Percentiles rank a stretch among this genome's conserved stretches.
phyloP scores from a whole-genome alignment of 169 alveolate genomes.

The Eimeria necatrix region DNA sequence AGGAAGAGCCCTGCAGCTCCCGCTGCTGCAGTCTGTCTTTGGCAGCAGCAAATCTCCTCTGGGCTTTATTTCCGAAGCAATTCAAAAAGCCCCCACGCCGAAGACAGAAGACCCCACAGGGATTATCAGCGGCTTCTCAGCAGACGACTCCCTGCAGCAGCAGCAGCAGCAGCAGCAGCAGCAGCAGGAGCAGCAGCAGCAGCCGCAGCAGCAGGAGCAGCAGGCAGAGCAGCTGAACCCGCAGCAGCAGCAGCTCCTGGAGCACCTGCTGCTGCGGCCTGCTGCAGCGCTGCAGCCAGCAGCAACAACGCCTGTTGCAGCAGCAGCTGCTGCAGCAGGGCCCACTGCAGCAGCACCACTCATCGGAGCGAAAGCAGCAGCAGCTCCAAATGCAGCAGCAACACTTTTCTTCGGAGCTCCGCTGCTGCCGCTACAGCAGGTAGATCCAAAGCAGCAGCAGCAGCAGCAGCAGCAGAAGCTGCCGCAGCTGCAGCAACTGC shows the following conservation, averaged over 20 bases:
- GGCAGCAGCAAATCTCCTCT: conserved; percentile 35
- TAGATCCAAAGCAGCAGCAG: neutral
- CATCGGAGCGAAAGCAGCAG: no score
- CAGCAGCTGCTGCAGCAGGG: neutral
- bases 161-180: neutral
- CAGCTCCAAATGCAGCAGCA: neutral
- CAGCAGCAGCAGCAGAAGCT: no score
- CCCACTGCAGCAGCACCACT: no score
- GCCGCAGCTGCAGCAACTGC: neutral
- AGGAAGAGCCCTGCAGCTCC: neutral
- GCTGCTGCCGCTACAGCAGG: neutral
- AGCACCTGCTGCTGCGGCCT: neutral
- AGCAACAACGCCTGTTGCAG: neutral
- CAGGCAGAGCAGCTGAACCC: neutral
- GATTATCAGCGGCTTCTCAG: conserved; percentile 1
- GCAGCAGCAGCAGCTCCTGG: neutral
- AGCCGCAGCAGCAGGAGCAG: neutral
- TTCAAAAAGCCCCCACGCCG: neutral
- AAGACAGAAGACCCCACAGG: neutral
- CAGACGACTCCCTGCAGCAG: neutral
- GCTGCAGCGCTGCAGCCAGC: neutral
- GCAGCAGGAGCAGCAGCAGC: neutral
- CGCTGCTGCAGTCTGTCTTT: conserved; percentile 31
- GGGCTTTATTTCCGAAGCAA: neutral
- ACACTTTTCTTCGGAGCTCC: neutral